These are phyloP conservation scores for Diphasiastrum complanatum DNA, from an alignment of 83 land plant species.

Conservation along the genomic window DNA sequence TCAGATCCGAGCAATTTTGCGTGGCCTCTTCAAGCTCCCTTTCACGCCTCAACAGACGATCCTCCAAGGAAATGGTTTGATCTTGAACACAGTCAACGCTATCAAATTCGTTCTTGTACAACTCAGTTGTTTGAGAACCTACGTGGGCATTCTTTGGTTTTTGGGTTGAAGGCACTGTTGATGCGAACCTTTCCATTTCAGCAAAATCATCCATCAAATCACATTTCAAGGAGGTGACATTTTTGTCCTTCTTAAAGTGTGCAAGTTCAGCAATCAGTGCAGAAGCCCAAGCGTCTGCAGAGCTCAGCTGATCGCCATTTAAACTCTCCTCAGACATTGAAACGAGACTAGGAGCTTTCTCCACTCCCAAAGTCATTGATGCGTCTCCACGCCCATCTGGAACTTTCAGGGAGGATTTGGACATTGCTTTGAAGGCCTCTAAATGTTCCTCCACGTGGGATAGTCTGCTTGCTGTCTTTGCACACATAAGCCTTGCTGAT, in stretches of 20 bases:
- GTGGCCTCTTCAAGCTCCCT: conserved; percentile 17
- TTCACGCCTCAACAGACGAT: background rate
- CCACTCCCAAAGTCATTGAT: conserved; percentile 16
- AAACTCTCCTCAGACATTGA: conserved; percentile 52
- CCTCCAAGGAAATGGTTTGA: no score
- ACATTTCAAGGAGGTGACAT: conserved; percentile 30
- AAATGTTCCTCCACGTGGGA: conserved; percentile 47
- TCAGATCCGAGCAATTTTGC: conserved; percentile 27
- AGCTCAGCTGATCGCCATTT: conserved; percentile 37
- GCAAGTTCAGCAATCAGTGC: conserved; percentile 51
- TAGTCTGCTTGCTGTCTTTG: conserved; percentile 35
- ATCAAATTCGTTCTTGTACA: no score
- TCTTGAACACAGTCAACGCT: no score
- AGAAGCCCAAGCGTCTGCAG: conserved; percentile 63
- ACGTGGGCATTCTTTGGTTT: no score
- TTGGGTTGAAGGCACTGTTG: conserved; percentile 13
- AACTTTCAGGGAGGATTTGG: conserved; percentile 18
- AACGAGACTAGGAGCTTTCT: conserved; percentile 39
- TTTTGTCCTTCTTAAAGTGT: conserved; percentile 47
- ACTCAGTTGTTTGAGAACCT: no score
- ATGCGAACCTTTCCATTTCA: conserved; percentile 5
- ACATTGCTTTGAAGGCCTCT: conserved; percentile 17
- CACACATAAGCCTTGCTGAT: conserved; percentile 31
- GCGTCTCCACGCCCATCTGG: conserved; percentile 18
- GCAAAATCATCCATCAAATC: no score